These are phyloP conservation scores for Spinellus fusiger DNA, from an alignment of 192 early-diverging fungal species.

Conservation along the genomic window DNA sequence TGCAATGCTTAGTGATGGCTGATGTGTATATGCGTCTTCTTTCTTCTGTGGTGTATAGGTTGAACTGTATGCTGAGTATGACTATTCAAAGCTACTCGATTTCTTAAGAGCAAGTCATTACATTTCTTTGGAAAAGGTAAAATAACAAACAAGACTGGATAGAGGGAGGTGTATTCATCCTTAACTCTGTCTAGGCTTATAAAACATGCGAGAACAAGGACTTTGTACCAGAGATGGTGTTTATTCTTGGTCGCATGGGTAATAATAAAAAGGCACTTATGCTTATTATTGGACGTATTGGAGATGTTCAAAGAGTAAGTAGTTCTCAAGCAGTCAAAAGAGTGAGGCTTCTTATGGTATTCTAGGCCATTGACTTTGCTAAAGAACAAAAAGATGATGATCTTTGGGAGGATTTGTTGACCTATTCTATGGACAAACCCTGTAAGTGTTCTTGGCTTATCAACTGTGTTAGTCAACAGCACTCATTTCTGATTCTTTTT, in stretches of 20 bases:
- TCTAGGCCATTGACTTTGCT: constrained; percentile 93
- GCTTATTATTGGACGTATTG: constrained; percentile 87
- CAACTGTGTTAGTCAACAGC: neutral
- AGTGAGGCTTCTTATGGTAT: neutral
- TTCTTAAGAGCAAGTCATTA: constrained; percentile 78
- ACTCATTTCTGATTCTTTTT: neutral
- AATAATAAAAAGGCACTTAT: constrained; percentile 88
- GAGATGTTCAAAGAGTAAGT: constrained; percentile 79
- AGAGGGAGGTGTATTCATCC: constrained; percentile 15
- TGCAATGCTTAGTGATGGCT: constrained; percentile 21
- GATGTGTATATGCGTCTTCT: neutral
- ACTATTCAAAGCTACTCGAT: constrained; percentile 64
- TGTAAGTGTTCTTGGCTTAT: constrained; percentile 43
- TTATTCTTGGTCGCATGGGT: constrained; percentile 94
- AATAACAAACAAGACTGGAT: constrained; percentile 2
- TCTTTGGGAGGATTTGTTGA: constrained; percentile 93
- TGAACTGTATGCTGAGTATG: constrained; percentile 90
- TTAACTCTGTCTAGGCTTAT: constrained; percentile 53
- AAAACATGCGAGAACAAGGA: constrained; percentile 76
- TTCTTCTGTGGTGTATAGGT: constrained; percentile 28
- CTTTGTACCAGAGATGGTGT: constrained; percentile 97
- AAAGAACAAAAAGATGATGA: constrained; percentile 95
- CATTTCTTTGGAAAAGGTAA: constrained; percentile 70
- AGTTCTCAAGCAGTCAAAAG: neutral
- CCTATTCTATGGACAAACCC: constrained; percentile 93